Conservation (phyloP, 345 rosid genomes). For the Pistacia integerrima region DNA sequence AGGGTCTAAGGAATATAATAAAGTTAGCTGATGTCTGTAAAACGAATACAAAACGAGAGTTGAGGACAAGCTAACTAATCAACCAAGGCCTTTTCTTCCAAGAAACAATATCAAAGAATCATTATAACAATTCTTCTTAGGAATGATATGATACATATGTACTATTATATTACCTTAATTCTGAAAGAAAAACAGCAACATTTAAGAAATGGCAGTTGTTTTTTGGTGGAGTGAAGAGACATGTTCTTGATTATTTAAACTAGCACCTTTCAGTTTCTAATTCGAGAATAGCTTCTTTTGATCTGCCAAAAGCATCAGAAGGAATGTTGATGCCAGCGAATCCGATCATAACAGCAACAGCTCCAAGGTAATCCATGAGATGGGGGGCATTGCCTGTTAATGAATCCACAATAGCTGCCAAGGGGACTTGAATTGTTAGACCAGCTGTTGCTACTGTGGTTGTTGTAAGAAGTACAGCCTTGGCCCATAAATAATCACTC, state of each 20-base stretch:
- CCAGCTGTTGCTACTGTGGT: constrained; percentile 95
- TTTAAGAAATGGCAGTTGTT: constrained; percentile 25
- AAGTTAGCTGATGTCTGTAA: neutral
- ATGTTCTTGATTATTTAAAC: constrained; percentile 24
- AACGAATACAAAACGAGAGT: too few species aligned
- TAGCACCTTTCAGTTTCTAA: constrained; percentile 36
- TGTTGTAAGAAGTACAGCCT: constrained; percentile 87
- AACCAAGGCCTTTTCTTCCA: neutral
- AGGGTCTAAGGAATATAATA: neutral
- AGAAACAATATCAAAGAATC: neutral
- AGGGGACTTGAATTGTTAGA: constrained; percentile 90
- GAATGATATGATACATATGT: neutral
- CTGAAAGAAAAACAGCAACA: neutral
- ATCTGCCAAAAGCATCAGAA: constrained; percentile 43
- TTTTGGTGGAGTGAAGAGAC: constrained; percentile 5
- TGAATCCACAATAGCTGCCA: constrained; percentile 87
- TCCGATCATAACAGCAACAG: constrained; percentile 83
- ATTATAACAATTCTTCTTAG: neutral
- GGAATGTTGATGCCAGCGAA: constrained; percentile 91
- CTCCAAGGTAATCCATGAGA: constrained; percentile 76
- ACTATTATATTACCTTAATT: neutral
- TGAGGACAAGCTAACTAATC: neutral
- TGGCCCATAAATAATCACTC: constrained; percentile 94
- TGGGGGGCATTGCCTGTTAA: constrained; percentile 70
- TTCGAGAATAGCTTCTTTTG: constrained; percentile 45